Evolutionary conservation across 2,329 filamentous ascomycete genomes (phyloP).

Genomic region (Byssoonygena ceratinophila): DNA sequence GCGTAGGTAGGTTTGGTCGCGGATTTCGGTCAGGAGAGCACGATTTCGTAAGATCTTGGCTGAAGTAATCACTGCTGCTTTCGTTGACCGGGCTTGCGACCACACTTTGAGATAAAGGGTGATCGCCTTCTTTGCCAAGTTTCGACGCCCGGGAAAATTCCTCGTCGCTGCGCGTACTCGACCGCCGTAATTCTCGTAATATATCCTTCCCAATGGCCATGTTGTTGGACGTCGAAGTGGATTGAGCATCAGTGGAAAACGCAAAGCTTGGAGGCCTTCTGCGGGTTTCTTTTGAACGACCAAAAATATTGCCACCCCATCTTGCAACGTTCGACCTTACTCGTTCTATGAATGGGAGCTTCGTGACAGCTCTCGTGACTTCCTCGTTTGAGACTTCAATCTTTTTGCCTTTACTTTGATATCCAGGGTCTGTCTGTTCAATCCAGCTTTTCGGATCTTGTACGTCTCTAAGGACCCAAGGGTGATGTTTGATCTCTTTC

Average conservation of each 20-base stretch:
- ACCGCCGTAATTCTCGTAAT: slow-evolving; percentile 38
- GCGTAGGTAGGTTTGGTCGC: slow-evolving; percentile 33
- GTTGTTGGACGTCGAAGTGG: slow-evolving; percentile 45
- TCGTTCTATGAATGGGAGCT: slow-evolving; percentile 75
- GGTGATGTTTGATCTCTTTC: slow-evolving; percentile 84
- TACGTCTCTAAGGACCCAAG: slow-evolving; percentile 76
- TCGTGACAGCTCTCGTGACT: slow-evolving; percentile 79
- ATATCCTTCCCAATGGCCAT: slow-evolving; percentile 47
- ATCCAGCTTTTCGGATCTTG: slow-evolving; percentile 69
- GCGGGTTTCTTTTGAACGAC: slow-evolving; percentile 33
- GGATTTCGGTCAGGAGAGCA: slow-evolving; percentile 20
- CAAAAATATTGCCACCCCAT: slow-evolving; percentile 48
- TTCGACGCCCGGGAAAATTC: slow-evolving; percentile 39
- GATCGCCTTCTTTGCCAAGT: slow-evolving; percentile 48
- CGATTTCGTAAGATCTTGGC: slow-evolving; percentile 16
- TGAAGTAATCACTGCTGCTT: slow-evolving; percentile 33
- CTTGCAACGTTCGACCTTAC: slow-evolving; percentile 67
- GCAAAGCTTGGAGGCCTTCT: slow-evolving; percentile 46
- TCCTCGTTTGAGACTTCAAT: slow-evolving; percentile 90
- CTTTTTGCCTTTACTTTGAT: slow-evolving; percentile 65
- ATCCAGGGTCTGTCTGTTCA: slow-evolving; percentile 81
- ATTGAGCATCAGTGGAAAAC: slow-evolving; percentile 46
- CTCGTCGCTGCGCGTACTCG: slow-evolving; percentile 51
- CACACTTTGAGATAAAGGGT: slow-evolving; percentile 65
- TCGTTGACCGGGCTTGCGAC: slow-evolving; percentile 53